Evolutionary conservation across 2,329 filamentous ascomycete species (phyloP).

Genomic region (Claviceps cyperi): DNA sequence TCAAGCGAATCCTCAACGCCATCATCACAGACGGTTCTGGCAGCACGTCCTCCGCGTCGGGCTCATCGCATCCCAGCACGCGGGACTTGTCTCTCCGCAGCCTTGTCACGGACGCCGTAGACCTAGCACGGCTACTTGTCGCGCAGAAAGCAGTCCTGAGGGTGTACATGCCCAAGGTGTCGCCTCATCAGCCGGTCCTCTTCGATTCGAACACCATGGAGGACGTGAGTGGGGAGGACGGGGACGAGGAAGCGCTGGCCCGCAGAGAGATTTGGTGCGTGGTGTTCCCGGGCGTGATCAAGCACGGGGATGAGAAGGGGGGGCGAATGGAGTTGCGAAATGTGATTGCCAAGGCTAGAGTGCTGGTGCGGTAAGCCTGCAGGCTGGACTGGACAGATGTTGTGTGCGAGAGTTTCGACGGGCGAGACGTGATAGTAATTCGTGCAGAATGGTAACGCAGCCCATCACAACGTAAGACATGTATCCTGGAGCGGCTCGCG

Average conservation of each 20-base stretch:
- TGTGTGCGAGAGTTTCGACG: no score
- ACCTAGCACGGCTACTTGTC: conserved; percentile 39
- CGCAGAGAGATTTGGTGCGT: conserved; percentile 44
- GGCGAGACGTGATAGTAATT: no score
- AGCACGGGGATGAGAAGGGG: conserved; percentile 50
- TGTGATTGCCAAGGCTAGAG: conserved; percentile 50
- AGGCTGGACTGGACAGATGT: conserved; percentile 7
- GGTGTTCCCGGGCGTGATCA: conserved; percentile 49
- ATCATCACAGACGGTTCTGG: conserved; percentile 25
- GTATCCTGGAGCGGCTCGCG: no score
- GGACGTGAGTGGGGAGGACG: conserved; percentile 48
- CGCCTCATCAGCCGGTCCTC: conserved; percentile 36
- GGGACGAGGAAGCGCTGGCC: conserved; percentile 40
- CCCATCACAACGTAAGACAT: no score
- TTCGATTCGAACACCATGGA: conserved; percentile 51
- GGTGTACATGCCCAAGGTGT: conserved; percentile 38
- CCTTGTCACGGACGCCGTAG: conserved; percentile 37
- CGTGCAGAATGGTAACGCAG: no score
- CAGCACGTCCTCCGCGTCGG: conserved; percentile 8
- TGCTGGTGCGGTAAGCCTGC: conserved; percentile 38
- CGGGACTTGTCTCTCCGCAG: conserved; percentile 39
- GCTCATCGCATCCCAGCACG: conserved; percentile 21
- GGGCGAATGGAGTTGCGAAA: conserved; percentile 46
- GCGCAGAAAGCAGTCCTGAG: conserved; percentile 45
- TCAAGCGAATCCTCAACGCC: conserved; percentile 34